A percentile compares a stretch with the other conserved stretches of the same genome.
phyloP scores from a whole-genome alignment of 176 grass and related monocot species.

The Paspalum notatum region DNA sequence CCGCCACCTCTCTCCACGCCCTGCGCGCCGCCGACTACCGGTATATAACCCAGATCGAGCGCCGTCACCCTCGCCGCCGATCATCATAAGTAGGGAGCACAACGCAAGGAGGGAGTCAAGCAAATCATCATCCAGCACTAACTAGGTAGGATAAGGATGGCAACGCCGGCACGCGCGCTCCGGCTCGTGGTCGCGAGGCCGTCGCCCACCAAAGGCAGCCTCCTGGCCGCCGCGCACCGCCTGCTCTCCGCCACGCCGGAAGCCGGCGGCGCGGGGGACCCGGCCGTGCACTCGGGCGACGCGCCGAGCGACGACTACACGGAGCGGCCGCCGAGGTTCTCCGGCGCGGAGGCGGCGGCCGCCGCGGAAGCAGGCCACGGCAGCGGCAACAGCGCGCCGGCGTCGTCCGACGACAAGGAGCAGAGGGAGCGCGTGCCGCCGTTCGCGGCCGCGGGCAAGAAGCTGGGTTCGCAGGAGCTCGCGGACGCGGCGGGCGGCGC shows the following conservation, averaged over 20 bases:
- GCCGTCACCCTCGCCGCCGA: too few relatives aligned
- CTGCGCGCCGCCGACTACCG: background rate
- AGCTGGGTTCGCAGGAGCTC: constrained; percentile 56
- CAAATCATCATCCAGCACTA: too few relatives aligned
- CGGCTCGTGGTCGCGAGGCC: background rate
- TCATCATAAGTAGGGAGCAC: too few relatives aligned
- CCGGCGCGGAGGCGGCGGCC: constrained; percentile 44
- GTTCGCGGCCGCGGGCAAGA: constrained; percentile 63
- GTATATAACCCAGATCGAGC: background rate
- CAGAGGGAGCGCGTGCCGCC: constrained; percentile 45
- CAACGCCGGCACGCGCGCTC: constrained; percentile 29
- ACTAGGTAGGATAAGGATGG: background rate
- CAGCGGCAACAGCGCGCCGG: too few relatives aligned
- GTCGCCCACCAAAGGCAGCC: background rate
- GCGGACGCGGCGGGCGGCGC: background rate
- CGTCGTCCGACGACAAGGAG: background rate
- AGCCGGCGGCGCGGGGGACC: constrained; percentile 33
- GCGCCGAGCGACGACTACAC: constrained; percentile 54
- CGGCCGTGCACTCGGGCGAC: constrained; percentile 48
- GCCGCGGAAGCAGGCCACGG: too few relatives aligned
- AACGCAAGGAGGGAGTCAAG: too few relatives aligned
- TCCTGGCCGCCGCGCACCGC: background rate
- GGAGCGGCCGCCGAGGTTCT: constrained; percentile 37
- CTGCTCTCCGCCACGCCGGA: constrained; percentile 16
- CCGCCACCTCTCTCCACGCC: background rate